Conservation (phyloP, 805 yeast species). For the Candida ulmi region DNA sequence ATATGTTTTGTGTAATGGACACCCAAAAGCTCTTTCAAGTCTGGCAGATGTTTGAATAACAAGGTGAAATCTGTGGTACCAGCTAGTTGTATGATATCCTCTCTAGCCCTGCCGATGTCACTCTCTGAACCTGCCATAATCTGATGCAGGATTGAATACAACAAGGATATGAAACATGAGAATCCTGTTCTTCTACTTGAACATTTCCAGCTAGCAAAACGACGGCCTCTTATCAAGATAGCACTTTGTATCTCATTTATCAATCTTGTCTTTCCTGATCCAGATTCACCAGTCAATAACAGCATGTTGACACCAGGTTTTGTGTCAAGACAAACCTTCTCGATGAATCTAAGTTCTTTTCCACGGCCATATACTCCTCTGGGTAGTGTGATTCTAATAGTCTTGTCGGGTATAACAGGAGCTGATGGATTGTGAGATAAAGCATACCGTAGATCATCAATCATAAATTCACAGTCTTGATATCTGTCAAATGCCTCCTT, state of each 20-base stretch:
- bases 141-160: slow-evolving; percentile 35
- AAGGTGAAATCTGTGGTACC: slow-evolving; percentile 35
- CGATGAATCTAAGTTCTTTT: slow-evolving; percentile 19
- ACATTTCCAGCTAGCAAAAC: slow-evolving; percentile 25
- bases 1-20: slow-evolving; percentile 27
- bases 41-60: slow-evolving; percentile 39
- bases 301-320: slow-evolving; percentile 23
- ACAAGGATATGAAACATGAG: slow-evolving; percentile 31
- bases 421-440: slow-evolving; percentile 1
- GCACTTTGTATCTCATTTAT: slow-evolving; percentile 32
- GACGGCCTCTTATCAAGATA: slow-evolving; percentile 26
- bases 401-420: background rate
- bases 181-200: slow-evolving; percentile 29
- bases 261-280: slow-evolving; percentile 41
- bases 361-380: slow-evolving; percentile 26
- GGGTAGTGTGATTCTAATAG: slow-evolving; percentile 20
- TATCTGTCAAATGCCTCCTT: slow-evolving; percentile 37
- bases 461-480: slow-evolving; percentile 27
- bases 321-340: slow-evolving; percentile 14
- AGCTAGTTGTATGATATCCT: slow-evolving; percentile 30
- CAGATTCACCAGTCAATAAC: slow-evolving; percentile 36
- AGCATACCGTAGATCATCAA: slow-evolving; percentile 29
- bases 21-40: slow-evolving; percentile 37
- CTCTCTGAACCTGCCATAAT: slow-evolving; percentile 33
- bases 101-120: slow-evolving; percentile 35